phyloP scores from a whole-genome alignment of 2,329 filamentous ascomycete species.

The Xylaria sp. region DNA sequence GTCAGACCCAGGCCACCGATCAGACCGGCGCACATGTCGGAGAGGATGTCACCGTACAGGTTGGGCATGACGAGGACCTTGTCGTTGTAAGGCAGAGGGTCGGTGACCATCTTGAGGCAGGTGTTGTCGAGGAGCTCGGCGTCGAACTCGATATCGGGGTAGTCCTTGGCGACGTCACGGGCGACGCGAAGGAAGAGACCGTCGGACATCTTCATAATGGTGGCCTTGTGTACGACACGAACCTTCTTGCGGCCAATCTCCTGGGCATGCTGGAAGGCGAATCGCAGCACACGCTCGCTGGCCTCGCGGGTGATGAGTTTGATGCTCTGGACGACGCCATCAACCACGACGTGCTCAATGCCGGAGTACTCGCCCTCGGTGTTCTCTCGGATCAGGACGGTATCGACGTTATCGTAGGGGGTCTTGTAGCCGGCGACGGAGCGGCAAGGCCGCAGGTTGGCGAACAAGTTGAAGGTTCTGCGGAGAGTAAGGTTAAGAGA shows the following conservation, averaged over 20 bases:
- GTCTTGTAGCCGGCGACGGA: slow-evolving; percentile 98
- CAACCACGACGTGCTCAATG: slow-evolving; percentile 97
- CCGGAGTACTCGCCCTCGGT: slow-evolving; percentile 99
- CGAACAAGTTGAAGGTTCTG: slow-evolving; percentile 99
- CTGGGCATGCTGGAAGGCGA: slow-evolving; percentile 97
- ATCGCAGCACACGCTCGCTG: slow-evolving; percentile 92
- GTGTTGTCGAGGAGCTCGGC: slow-evolving; percentile 99
- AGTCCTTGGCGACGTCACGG: slow-evolving; percentile 88
- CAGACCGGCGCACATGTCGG: slow-evolving; percentile 98
- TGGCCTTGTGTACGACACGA: slow-evolving; percentile 98
- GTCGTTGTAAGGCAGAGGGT: slow-evolving; percentile 96
- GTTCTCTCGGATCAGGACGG: slow-evolving; percentile 98
- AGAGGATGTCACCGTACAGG: slow-evolving; percentile 98
- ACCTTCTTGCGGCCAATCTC: slow-evolving; percentile 95
- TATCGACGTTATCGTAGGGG: slow-evolving; percentile 95
- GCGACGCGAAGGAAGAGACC: slow-evolving; percentile 94
- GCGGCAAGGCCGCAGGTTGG: slow-evolving; percentile 97
- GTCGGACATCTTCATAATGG: slow-evolving; percentile 99
- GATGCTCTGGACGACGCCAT: slow-evolving; percentile 98
- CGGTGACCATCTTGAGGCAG: slow-evolving; percentile 97
- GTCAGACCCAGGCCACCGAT: slow-evolving; percentile 97
- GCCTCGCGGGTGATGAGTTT: slow-evolving; percentile 98
- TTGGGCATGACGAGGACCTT: slow-evolving; percentile 99
- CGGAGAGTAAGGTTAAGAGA: slow-evolving; percentile 98
- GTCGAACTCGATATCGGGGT: slow-evolving; percentile 94